Evolutionary conservation across 2,329 filamentous ascomycete genomes (phyloP).

Genomic region (Botrytis porri): DNA sequence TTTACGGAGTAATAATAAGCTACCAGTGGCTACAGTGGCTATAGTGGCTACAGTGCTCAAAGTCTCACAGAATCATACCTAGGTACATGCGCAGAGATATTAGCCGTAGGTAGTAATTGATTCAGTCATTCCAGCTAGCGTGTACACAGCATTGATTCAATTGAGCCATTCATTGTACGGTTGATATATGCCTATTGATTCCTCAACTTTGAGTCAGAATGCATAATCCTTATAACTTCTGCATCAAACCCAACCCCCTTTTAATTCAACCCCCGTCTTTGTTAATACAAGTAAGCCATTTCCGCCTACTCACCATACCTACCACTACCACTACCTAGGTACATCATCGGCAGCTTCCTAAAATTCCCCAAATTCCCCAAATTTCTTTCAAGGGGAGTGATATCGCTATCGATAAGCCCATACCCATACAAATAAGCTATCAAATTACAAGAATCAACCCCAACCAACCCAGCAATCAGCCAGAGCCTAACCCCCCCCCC

Average conservation of each 20-base stretch:
- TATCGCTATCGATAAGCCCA: slow-evolving; percentile 10
- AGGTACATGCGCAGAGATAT: background rate
- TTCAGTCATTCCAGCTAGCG: background rate
- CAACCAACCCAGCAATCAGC: background rate
- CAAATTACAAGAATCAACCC: background rate
- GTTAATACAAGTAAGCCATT: background rate
- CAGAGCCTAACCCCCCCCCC: background rate
- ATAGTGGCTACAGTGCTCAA: too few relatives aligned
- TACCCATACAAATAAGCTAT: background rate
- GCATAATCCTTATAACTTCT: background rate
- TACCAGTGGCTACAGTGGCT: background rate
- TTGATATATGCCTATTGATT: background rate
- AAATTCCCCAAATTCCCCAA: background rate
- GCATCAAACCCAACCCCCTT: background rate
- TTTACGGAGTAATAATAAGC: background rate
- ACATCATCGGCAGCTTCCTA: slow-evolving; percentile 3
- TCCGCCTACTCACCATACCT: background rate
- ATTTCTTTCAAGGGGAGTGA: background rate
- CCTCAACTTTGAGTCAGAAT: background rate
- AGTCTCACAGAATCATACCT: background rate
- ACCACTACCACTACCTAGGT: background rate
- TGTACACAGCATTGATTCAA: background rate
- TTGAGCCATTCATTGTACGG: background rate
- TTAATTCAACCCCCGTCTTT: background rate
- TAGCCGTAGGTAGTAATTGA: background rate